Percentiles rank a stretch among this genome's conserved stretches.
Evolutionary conservation across 2,329 filamentous ascomycete species (phyloP).

Genomic region (Zalaria sp.): DNA sequence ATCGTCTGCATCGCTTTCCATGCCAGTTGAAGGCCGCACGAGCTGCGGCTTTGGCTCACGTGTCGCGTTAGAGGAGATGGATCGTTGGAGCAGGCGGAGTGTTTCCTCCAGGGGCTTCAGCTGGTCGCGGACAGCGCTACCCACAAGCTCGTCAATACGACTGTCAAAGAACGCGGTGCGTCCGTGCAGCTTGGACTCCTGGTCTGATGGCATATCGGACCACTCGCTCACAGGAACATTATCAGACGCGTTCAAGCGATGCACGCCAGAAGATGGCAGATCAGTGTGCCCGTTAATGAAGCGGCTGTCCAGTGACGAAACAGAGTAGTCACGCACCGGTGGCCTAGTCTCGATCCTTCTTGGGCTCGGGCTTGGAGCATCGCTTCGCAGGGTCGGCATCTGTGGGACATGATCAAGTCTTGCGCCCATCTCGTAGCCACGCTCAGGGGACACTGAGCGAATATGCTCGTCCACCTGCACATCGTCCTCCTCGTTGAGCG

Average conservation of each 20-base stretch:
- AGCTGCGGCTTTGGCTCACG: conserved; percentile 17
- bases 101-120: conserved; percentile 69
- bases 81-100: conserved; percentile 55
- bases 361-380: conserved; percentile 61
- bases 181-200: conserved; percentile 70
- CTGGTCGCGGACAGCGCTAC: conserved; percentile 58
- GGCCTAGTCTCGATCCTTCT: conserved; percentile 3
- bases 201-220: conserved; percentile 51
- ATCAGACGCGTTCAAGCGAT: conserved; percentile 47
- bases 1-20: conserved; percentile 85
- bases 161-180: conserved; percentile 82
- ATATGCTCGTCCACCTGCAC: conserved; percentile 25
- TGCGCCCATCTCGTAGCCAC: background rate
- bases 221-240: conserved; percentile 72
- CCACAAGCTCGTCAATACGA: conserved; percentile 77
- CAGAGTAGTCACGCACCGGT: conserved; percentile 1
- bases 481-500: conserved; percentile 60
- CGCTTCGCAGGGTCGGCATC: conserved; percentile 40
- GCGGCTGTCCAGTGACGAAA: conserved; percentile 4
- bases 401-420: conserved; percentile 3
- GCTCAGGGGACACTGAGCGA: background rate
- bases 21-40: conserved; percentile 28
- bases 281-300: conserved; percentile 1
- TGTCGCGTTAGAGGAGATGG: conserved; percentile 11
- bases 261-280: conserved; percentile 24